Evolutionary conservation across 2,329 filamentous ascomycete genomes (phyloP).

Genomic region (Penicillium concentricum): DNA sequence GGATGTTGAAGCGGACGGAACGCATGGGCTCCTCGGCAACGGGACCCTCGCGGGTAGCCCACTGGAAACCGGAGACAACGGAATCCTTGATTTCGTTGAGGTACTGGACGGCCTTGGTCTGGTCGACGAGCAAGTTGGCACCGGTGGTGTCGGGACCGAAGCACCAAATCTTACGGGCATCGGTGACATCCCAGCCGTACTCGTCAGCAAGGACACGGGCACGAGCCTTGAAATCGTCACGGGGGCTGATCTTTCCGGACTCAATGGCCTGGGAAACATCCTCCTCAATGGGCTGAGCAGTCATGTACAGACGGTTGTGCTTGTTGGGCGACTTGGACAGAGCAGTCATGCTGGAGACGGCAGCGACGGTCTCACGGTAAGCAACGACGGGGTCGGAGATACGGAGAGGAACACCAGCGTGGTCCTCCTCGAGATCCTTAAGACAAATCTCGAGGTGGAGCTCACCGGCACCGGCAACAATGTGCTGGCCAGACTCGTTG

Average conservation of each 20-base stretch:
- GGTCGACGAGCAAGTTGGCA: conserved; percentile 97
- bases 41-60: conserved; percentile 96
- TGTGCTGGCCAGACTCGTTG: conserved; percentile 92
- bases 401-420: conserved; percentile 96
- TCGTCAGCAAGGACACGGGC: conserved; percentile 95
- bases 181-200: conserved; percentile 98
- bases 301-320: conserved; percentile 99
- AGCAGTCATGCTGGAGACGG: conserved; percentile 86
- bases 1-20: conserved; percentile 94
- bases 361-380: conserved; percentile 94
- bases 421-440: conserved; percentile 99
- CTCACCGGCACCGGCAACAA: conserved; percentile 98
- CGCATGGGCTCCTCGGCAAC: conserved; percentile 98
- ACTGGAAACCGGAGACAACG: conserved; percentile 99
- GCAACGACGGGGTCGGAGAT: conserved; percentile 97
- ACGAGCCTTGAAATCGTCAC: conserved; percentile 98
- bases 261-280: conserved; percentile 91
- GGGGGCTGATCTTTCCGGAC: conserved; percentile 82
- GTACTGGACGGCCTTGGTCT: conserved; percentile 99
- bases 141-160: conserved; percentile 98
- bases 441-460: conserved; percentile 99
- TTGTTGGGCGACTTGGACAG: conserved; percentile 99
- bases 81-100: conserved; percentile 99
- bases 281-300: conserved; percentile 85
- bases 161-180: conserved; percentile 99